These are phyloP conservation scores for Canna indica DNA, from an alignment of 176 grass and related monocot species.

Conservation along the genomic window DNA sequence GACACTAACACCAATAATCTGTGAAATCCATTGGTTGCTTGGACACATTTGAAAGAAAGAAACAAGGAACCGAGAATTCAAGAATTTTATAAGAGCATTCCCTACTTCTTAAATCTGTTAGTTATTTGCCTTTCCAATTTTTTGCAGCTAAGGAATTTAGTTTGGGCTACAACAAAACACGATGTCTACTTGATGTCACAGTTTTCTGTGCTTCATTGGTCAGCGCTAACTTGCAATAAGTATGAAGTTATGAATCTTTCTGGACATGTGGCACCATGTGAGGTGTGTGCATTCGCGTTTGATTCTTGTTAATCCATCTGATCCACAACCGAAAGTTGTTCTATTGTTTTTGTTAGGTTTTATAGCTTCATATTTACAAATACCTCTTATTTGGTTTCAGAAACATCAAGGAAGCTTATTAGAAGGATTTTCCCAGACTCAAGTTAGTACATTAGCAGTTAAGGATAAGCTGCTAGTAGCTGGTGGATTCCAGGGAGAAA, in stretches of 20 bases:
- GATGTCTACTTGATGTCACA: slow-evolving; percentile 75
- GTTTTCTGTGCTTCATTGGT: slow-evolving; percentile 70
- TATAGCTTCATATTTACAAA: no score
- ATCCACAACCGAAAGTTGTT: slow-evolving; percentile 1
- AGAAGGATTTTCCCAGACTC: slow-evolving; percentile 68
- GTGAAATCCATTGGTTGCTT: no score
- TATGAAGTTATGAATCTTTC: slow-evolving; percentile 56
- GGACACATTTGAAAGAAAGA: not conserved
- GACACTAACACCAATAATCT: no score
- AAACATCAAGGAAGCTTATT: slow-evolving; percentile 65
- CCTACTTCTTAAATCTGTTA: not conserved
- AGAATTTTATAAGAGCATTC: not conserved
- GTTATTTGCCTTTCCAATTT: not conserved
- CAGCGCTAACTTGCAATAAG: slow-evolving; percentile 40
- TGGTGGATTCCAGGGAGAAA: slow-evolving; percentile 69
- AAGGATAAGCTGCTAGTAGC: slow-evolving; percentile 68
- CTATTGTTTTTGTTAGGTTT: slow-evolving; percentile 9
- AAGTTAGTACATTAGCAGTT: slow-evolving; percentile 72
- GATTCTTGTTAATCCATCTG: not conserved
- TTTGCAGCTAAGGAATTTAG: slow-evolving; percentile 84
- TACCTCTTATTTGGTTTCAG: no score
- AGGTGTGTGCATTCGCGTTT: slow-evolving; percentile 39
- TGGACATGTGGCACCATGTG: slow-evolving; percentile 43
- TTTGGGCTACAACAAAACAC: no score
- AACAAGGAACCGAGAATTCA: not conserved